Evolutionary conservation across 2,329 filamentous ascomycete genomes (phyloP).

Genomic region (Laburnicola sp.): DNA sequence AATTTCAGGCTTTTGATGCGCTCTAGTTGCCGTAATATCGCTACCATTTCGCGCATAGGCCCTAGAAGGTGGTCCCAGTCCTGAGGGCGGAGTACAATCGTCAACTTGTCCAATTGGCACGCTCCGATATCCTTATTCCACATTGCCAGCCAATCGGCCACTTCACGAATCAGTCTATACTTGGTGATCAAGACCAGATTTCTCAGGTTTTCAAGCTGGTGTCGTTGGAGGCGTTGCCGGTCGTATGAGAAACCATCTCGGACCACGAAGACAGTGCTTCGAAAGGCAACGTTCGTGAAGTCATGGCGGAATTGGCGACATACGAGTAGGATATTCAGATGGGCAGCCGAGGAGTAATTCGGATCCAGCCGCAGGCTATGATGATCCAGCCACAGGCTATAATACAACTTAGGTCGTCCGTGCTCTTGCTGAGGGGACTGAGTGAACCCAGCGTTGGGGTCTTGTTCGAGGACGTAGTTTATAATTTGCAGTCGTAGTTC

Average conservation of each 20-base stretch:
- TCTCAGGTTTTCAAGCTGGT: constrained; percentile 37
- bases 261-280: constrained; percentile 42
- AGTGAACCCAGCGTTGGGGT: constrained; percentile 31
- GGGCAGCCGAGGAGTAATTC: constrained; percentile 28
- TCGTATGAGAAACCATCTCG: constrained; percentile 27
- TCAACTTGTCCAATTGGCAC: constrained; percentile 39
- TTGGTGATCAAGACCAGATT: constrained; percentile 37
- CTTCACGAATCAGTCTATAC: constrained; percentile 32
- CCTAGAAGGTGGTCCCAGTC: constrained; percentile 40
- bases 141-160: constrained; percentile 37
- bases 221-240: constrained; percentile 18
- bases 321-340: constrained; percentile 40
- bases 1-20: constrained; percentile 42
- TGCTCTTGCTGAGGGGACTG: constrained; percentile 14
- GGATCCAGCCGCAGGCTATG: constrained; percentile 28
- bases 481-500: constrained; percentile 45
- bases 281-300: constrained; percentile 40
- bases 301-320: constrained; percentile 46
- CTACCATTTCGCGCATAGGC: constrained; percentile 37
- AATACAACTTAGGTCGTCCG: too few relatives aligned
- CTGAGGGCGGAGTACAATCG: constrained; percentile 36
- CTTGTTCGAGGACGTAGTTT: constrained; percentile 24
- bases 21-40: constrained; percentile 38
- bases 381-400: constrained; percentile 27
- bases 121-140: constrained; percentile 37